These are phyloP conservation scores for Rosa lucieae DNA, from an alignment of 306 rosid genomes.

Conservation along the genomic window DNA sequence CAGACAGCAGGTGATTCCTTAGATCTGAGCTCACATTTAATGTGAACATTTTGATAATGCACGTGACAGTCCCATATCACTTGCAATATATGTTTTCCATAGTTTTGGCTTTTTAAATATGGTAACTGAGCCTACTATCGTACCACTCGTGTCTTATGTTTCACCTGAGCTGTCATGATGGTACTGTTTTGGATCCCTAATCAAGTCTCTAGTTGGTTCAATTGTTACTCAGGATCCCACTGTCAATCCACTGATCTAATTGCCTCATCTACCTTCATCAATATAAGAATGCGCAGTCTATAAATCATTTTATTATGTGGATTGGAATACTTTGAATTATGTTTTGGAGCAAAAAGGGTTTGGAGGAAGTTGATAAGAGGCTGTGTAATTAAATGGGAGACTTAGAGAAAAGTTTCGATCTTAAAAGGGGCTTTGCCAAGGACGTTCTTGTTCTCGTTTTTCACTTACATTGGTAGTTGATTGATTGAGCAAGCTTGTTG, in stretches of 20 bases:
- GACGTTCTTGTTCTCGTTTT: not conserved
- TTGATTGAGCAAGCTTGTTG: not conserved
- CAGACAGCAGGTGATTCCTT: slow-evolving; percentile 55
- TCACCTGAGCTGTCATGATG: not conserved
- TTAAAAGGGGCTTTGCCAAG: not conserved
- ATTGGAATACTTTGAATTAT: too few species aligned
- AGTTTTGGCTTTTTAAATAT: not conserved
- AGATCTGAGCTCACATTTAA: not conserved
- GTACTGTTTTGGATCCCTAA: not conserved
- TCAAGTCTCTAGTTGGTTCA: not conserved
- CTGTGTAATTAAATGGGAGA: not conserved
- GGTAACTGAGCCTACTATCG: not conserved
- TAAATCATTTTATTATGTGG: not conserved
- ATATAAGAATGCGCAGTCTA: too few species aligned
- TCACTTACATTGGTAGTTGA: not conserved
- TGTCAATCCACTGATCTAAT: not conserved
- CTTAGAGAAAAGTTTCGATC: not conserved
- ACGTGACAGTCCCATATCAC: not conserved
- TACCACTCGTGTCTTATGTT: not conserved
- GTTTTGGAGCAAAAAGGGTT: not conserved
- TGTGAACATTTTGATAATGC: slow-evolving; percentile 2
- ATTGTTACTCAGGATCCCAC: not conserved
- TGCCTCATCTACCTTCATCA: not conserved
- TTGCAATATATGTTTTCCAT: not conserved
- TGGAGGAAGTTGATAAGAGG: not conserved